Evolutionary conservation across 352 stramenopile species (phyloP), one percentile per base, ranked within the genome.

Genomic region (Globisporangium recalcitrans): DNA sequence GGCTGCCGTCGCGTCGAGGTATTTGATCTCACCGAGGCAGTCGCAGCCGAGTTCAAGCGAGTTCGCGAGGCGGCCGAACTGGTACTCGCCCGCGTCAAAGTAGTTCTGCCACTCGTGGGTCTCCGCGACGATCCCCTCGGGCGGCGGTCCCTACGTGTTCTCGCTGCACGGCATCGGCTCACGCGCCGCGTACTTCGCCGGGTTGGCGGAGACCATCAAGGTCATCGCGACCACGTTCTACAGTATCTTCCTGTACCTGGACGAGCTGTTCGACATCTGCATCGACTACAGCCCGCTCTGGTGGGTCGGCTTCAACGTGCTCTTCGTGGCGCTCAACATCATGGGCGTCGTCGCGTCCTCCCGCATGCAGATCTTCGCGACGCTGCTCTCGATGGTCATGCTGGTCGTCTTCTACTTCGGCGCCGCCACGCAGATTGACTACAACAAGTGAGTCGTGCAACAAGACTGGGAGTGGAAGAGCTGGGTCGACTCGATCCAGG

Each of bases 51-150:
- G 70, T 56, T 87, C 77, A 10, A 93, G 71, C 46, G 78, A 90
- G 62, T 91, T 93, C 19, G 84, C 74, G 47, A 88, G 88, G 32
- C 77, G 85, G 3, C 84, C 84, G 34, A 90, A 80, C 55, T 87
- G 80, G 61, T 90, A 93, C 62, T 95, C 84, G 38, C 83, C 80
- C 1, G 90, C 87, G 61, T 96, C 87, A 56, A 96, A 95, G 61
- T 88, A 90, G 70, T 90, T 93, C 56, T 95, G 90, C 60, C 85
- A 82, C 49, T 81, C 72, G 63, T 84, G 85, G 2, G 85, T 90
- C 6, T 88, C 78, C n/a, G 66, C 77, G 1, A 80, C 71, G 11
- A 71, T 88, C 19, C 81, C 81, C 1, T 65, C 74, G 1, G 78
- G 79, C 21, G 81, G 81, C n/a, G 81, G 81, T 26, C 81, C 81